A percentile compares a stretch with the other conserved stretches of the same genome.
Evolutionary conservation across 495 filamentous ascomycete species (phyloP).

Genomic region (Podospora australis): DNA sequence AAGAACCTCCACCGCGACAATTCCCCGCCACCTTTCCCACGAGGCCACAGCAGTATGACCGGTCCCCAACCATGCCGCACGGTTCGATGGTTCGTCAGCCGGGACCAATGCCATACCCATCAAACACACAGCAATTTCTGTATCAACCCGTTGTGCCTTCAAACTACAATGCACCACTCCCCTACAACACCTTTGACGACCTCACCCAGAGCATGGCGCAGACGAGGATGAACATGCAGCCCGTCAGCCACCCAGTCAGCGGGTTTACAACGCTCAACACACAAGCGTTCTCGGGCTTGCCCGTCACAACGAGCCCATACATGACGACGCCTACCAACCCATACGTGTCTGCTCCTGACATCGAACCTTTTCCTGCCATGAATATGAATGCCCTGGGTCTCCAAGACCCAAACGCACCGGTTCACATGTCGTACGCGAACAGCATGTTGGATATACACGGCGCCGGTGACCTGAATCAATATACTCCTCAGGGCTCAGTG

Average conservation of each 20-base stretch:
- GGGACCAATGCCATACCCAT: constrained; percentile 14
- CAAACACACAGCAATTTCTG: neutral
- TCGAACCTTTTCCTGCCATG: constrained; percentile 34
- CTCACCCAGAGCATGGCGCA: constrained; percentile 13
- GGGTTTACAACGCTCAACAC: constrained; percentile 15
- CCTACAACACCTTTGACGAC: constrained; percentile 3
- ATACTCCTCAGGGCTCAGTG: constrained; percentile 34
- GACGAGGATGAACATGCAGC: constrained; percentile 9
- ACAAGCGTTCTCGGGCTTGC: constrained; percentile 14
- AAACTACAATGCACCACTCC: neutral
- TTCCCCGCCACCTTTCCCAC: constrained; percentile 30
- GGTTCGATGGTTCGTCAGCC: constrained; percentile 7
- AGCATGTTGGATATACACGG: constrained; percentile 23
- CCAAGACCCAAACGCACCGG: constrained; percentile 23
- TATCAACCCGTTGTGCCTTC: constrained; percentile 6
- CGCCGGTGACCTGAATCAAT: constrained; percentile 22
- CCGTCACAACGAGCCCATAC: constrained; percentile 17
- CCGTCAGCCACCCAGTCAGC: constrained; percentile 6
- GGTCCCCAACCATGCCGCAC: constrained; percentile 5
- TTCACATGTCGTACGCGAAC: constrained; percentile 18
- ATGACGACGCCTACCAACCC: constrained; percentile 7
- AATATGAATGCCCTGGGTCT: constrained; percentile 31
- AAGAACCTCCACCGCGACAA: constrained; percentile 41
- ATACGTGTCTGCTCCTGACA: constrained; percentile 16
- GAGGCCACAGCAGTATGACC: constrained; percentile 20